A percentile compares a stretch with the other conserved stretches of the same genome.
Evolutionary conservation across 768 basidiomycete genomes (phyloP).

Genomic region (Tephrocybe rancida): DNA sequence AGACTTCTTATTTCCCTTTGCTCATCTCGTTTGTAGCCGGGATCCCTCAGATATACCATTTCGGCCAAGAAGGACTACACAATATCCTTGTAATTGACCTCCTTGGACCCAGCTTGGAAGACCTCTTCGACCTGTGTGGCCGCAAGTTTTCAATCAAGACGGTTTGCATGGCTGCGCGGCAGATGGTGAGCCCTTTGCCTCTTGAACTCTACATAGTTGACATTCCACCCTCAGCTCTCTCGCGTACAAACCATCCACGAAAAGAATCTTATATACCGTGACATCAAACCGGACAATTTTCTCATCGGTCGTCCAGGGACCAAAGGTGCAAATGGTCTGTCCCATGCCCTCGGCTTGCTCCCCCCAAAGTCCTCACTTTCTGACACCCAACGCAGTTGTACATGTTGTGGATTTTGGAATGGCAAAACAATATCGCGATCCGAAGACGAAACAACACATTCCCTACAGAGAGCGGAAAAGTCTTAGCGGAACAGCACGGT

Average conservation of each 20-base stretch:
- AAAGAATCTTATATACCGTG: conserved; percentile 99
- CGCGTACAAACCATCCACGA: conserved; percentile 98
- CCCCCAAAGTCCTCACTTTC: neutral
- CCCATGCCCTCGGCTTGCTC: neutral
- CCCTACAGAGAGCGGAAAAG: conserved; percentile 99
- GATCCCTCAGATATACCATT: conserved; percentile 99
- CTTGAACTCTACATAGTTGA: conserved; percentile 11
- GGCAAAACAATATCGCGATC: conserved; percentile 99
- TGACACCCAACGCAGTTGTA: conserved; percentile 52
- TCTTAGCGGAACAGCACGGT: conserved; percentile 94
- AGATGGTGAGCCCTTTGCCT: conserved; percentile 68
- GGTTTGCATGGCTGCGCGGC: conserved; percentile 97
- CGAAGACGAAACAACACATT: conserved; percentile 99
- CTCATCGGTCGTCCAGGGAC: conserved; percentile 93
- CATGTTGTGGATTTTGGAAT: conserved; percentile 99
- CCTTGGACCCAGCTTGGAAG: conserved; percentile 94
- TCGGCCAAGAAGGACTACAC: conserved; percentile 97
- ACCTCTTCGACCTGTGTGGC: conserved; percentile 98
- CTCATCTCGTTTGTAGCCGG: conserved; percentile 61
- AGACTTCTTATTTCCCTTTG: conserved; percentile 14
- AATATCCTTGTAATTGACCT: conserved; percentile 99
- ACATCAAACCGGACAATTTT: conserved; percentile 99
- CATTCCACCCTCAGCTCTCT: conserved; percentile 59
- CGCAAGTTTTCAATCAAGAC: conserved; percentile 98
- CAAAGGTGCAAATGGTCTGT: conserved; percentile 81